Evolutionary conservation across 441 rosid genomes (phyloP).

Genomic region (Isatis lusitanica): DNA sequence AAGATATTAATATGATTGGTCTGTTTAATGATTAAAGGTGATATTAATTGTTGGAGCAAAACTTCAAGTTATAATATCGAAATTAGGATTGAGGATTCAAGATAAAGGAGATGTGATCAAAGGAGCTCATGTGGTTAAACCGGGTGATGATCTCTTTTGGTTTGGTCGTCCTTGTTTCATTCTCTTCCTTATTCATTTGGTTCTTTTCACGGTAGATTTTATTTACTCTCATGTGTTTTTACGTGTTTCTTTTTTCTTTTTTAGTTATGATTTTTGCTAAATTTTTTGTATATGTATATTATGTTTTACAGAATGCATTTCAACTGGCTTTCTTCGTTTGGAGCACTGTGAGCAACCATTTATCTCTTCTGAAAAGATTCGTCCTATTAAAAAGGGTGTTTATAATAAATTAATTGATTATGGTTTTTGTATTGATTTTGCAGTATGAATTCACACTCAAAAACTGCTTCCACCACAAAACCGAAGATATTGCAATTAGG

Average conservation of each 20-base stretch:
- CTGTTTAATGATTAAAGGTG: conserved; percentile 45
- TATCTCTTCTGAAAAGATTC: neutral
- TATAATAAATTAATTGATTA: neutral
- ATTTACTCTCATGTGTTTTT: neutral
- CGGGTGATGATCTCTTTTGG: conserved; percentile 94
- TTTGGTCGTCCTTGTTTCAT: conserved; percentile 80
- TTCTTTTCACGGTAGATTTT: conserved; percentile 73
- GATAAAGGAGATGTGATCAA: conserved; percentile 87
- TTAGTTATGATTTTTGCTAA: neutral
- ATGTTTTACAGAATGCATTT: conserved; percentile 57
- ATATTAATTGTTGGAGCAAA: conserved; percentile 76
- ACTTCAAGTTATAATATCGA: conserved; percentile 81
- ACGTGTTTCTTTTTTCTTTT: neutral
- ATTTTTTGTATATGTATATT: neutral
- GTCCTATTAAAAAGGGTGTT: neutral
- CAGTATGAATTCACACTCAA: conserved; percentile 51
- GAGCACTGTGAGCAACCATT: conserved; percentile 43
- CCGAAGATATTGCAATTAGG: conserved; percentile 63
- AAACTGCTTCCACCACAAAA: conserved; percentile 63
- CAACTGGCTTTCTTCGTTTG: conserved; percentile 84
- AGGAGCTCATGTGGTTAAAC: conserved; percentile 91
- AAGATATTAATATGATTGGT: neutral
- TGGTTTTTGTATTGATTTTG: conserved; percentile 4
- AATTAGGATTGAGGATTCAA: conserved; percentile 77
- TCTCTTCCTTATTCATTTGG: conserved; percentile 79